phyloP scores from a whole-genome alignment of 768 basidiomycete genomes.

The Kwoniella heveanensis region DNA sequence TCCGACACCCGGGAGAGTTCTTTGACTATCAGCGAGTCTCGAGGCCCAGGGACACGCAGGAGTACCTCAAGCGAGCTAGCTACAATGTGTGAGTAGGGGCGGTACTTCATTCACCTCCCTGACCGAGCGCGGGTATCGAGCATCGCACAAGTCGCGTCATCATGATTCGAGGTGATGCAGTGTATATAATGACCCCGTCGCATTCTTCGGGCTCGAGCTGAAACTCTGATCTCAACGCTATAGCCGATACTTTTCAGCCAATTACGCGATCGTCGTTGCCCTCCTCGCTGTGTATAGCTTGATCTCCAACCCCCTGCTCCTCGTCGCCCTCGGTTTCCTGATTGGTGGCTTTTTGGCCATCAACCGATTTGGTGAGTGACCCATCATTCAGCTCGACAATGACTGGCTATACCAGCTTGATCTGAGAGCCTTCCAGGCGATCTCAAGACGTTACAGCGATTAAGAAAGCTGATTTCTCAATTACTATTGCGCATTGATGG shows the following conservation, averaged over 20 bases:
- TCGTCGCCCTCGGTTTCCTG: constrained; percentile 82
- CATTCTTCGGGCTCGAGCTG: no score
- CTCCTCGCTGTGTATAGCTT: constrained; percentile 81
- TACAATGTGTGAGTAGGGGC: constrained; percentile 46
- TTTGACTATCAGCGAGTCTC: constrained; percentile 47
- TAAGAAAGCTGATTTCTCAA: background rate
- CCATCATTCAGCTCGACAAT: no score
- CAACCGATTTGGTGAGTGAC: constrained; percentile 76
- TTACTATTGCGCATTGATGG: background rate
- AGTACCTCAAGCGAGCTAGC: constrained; percentile 47
- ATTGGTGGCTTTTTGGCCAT: constrained; percentile 87
- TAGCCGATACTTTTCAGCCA: constrained; percentile 68
- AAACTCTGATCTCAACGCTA: constrained; percentile 59
- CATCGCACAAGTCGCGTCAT: background rate
- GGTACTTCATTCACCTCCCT: no score
- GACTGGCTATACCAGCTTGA: no score
- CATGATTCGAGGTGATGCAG: background rate
- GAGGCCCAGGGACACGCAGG: constrained; percentile 42
- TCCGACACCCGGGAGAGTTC: constrained; percentile 48
- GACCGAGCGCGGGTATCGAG: no score
- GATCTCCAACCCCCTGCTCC: constrained; percentile 76
- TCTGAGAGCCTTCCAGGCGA: no score
- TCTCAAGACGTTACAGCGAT: no score
- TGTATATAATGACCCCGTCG: background rate
- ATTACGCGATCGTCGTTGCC: constrained; percentile 88